Conservation (phyloP, 495 filamentous ascomycete species). For the Neurospora sp. region DNA sequence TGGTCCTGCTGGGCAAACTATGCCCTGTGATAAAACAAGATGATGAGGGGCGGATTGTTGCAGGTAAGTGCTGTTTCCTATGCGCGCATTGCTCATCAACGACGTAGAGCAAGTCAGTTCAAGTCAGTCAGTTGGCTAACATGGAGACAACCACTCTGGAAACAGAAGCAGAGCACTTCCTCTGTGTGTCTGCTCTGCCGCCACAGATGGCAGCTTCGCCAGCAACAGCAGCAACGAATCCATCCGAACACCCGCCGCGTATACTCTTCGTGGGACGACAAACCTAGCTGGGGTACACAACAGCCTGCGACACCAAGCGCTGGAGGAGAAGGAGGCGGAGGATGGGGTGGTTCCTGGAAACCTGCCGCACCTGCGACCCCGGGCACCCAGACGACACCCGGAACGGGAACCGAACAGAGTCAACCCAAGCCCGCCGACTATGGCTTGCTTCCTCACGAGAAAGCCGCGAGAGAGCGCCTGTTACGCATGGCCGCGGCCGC, state of each 20-base stretch:
- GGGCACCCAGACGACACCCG: background rate
- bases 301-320: background rate
- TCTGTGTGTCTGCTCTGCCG: constrained; percentile 20
- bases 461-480: constrained; percentile 6
- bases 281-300: background rate
- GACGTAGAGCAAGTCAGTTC: background rate
- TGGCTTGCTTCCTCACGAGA: constrained; percentile 15
- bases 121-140: background rate
- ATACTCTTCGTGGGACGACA: background rate
- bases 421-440: background rate
- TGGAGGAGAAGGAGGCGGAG: background rate
- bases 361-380: background rate
- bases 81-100: background rate
- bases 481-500: background rate
- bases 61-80: constrained; percentile 11
- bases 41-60: constrained; percentile 27
- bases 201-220: constrained; percentile 4
- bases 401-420: background rate
- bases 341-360: background rate
- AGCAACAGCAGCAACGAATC: background rate
- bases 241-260: background rate
- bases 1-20: constrained; percentile 9
- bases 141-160: background rate
- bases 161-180: constrained; percentile 15
- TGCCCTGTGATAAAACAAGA: constrained; percentile 14